phyloP scores from a whole-genome alignment of 768 basidiomycete genomes.

The Boletales sp. region DNA sequence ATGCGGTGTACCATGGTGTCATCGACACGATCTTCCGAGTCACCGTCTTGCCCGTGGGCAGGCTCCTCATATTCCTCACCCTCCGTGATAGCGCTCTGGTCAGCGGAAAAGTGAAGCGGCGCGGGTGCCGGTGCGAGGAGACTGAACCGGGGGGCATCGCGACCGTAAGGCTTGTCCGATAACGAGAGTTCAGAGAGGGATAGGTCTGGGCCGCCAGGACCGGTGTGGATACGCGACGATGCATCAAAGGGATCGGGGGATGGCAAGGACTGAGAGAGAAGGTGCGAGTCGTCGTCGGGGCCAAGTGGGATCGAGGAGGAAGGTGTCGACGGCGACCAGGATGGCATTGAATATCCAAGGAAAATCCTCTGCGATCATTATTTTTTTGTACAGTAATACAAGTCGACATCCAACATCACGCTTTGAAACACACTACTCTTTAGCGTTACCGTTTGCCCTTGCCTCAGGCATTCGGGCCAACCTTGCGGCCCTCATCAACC shows the following conservation, averaged over 20 bases:
- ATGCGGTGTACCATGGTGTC: constrained; percentile 23
- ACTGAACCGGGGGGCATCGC: constrained; percentile 32
- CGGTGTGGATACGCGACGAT: constrained; percentile 37
- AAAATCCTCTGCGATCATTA: background rate
- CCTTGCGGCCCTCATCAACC: constrained; percentile 22
- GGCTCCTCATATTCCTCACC: constrained; percentile 20
- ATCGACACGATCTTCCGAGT: too few species aligned
- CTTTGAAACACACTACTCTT: constrained; percentile 12
- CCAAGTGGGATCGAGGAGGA: constrained; percentile 25
- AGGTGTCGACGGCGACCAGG: constrained; percentile 30
- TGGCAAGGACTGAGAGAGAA: constrained; percentile 48
- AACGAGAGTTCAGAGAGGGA: constrained; percentile 57
- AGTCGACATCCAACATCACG: background rate
- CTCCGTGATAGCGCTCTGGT: constrained; percentile 26
- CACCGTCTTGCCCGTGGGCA: constrained; percentile 10
- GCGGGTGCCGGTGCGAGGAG: constrained; percentile 29
- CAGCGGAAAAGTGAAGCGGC: constrained; percentile 11
- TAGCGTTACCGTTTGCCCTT: constrained; percentile 12
- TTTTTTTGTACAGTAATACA: too few species aligned
- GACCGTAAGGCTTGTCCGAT: constrained; percentile 29
- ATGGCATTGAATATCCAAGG: constrained; percentile 15
- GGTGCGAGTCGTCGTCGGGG: constrained; percentile 31
- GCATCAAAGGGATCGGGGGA: constrained; percentile 29
- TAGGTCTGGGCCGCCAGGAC: constrained; percentile 47
- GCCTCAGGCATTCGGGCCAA: background rate